These are phyloP conservation scores for Suillus variegatus DNA, from an alignment of 768 basidiomycete species.

Conservation along the genomic window DNA sequence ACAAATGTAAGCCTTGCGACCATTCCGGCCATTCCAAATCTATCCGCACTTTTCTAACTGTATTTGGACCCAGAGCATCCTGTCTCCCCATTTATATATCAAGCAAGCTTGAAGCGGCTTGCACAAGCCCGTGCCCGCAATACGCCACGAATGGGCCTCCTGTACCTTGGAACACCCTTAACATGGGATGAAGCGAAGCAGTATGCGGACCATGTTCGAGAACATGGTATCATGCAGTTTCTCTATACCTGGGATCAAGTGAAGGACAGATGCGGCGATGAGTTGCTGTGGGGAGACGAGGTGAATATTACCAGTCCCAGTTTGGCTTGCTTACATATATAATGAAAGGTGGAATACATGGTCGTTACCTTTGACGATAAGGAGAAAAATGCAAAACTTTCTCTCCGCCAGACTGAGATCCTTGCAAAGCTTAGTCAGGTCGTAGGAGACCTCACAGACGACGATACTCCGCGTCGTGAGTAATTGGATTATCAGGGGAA, in stretches of 20 bases:
- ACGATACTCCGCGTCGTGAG: slow-evolving; percentile 57
- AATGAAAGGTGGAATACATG: slow-evolving; percentile 89
- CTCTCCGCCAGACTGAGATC: slow-evolving; percentile 95
- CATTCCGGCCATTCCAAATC: not conserved
- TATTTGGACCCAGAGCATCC: slow-evolving; percentile 6
- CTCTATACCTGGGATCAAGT: slow-evolving; percentile 89
- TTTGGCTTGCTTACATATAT: not conserved
- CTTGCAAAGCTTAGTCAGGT: slow-evolving; percentile 73
- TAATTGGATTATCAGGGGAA: slow-evolving; percentile 10
- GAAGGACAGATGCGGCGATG: slow-evolving; percentile 89
- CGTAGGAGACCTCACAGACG: slow-evolving; percentile 65
- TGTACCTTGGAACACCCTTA: slow-evolving; percentile 91
- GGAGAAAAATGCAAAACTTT: slow-evolving; percentile 80
- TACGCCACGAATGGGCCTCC: slow-evolving; percentile 72
- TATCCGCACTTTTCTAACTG: not conserved
- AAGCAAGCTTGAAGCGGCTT: not conserved
- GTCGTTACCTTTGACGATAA: slow-evolving; percentile 83
- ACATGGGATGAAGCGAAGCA: slow-evolving; percentile 88
- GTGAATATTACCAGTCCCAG: slow-evolving; percentile 41
- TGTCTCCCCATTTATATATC: not conserved
- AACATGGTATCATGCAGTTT: slow-evolving; percentile 95
- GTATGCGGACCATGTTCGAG: slow-evolving; percentile 85
- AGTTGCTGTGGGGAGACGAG: slow-evolving; percentile 98
- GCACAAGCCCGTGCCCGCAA: slow-evolving; percentile 5
- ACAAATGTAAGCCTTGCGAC: not conserved